Percentiles rank a stretch among this genome's conserved stretches.
Conservation (phyloP, 2,329 filamentous ascomycete genomes). For the Pseudogymnoascus sp. region DNA sequence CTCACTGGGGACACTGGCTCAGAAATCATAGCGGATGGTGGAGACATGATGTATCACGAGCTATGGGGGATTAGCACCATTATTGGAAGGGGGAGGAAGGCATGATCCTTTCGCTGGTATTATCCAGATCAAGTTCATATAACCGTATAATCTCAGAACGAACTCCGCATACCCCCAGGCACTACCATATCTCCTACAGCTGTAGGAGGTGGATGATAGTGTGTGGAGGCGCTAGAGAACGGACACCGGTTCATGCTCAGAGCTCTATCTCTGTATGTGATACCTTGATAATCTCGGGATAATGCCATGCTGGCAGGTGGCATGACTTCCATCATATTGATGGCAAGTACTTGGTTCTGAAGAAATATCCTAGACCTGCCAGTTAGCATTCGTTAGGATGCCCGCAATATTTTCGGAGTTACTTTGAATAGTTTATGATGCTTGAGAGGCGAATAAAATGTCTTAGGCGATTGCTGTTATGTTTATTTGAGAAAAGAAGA, state of each 20-base stretch:
- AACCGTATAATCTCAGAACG: conserved; percentile 85
- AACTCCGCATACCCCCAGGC: conserved; percentile 25
- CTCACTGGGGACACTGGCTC: conserved; percentile 28
- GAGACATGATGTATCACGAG: conserved; percentile 59
- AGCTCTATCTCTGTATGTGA: conserved; percentile 34
- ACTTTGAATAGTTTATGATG: not conserved
- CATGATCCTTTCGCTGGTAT: conserved; percentile 99
- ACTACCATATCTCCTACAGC: conserved; percentile 23
- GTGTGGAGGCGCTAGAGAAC: conserved; percentile 32
- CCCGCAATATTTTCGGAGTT: not conserved
- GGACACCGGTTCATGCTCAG: conserved; percentile 60
- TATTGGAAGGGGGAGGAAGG: conserved; percentile 43
- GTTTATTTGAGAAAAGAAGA: not conserved
- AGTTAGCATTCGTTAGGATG: conserved; percentile 1
- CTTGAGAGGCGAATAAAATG: not conserved
- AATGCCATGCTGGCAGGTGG: conserved; percentile 26
- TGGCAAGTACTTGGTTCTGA: conserved; percentile 21
- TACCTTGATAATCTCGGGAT: conserved; percentile 30
- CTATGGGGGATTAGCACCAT: conserved; percentile 36
- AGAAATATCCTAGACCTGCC: conserved; percentile 2
- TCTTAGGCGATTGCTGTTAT: conserved; percentile 1
- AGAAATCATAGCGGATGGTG: conserved; percentile 61
- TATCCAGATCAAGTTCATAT: conserved; percentile 91
- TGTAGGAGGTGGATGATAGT: conserved; percentile 25
- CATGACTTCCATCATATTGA: conserved; percentile 23